Evolutionary conservation across 352 stramenopile species (phyloP), one percentile per base, ranked within the genome.

Genomic region (Globisporangium parvum): DNA sequence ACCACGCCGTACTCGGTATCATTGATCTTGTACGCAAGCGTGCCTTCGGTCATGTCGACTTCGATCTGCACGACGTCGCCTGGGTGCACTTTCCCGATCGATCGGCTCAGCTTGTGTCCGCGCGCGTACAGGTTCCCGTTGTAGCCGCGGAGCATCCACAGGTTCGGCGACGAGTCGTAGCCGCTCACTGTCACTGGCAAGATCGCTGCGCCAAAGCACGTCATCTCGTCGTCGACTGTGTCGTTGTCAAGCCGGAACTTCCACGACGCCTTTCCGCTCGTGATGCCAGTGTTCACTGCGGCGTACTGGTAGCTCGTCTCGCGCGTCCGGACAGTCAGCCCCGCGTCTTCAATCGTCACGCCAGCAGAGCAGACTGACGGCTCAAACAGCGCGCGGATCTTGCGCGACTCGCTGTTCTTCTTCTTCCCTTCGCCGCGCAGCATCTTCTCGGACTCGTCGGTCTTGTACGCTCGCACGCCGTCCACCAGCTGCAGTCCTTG

Each of bases 141-240:
- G 67, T 97, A 97, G 8, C 87, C 85, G 47, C 89, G 76, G 2
- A 95, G 60, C 89, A 97, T 97, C 89, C 89, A 97, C 33, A 97
- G 60, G 63, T 77, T 95, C 10, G 87, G 83, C 23, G 86, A 96
- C 15, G 88, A 95, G 54, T 96, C 91, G 51, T 97, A 97, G 33
- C 87, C 88, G 31, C 82, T 92, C 1, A 92, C 84, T 26, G 79
- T 89, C 45, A 96, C 81, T 49, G 87, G 89, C 26, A 96, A 69
- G 47, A 93, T 93, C 6, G 87, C 86, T 24, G 89, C 89, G 50
- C 89, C 89, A 67, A 97, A 96, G 40, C 89, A 96, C 39, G 85
- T 96, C 84, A 94, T 96, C 61, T 97, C 89, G 42, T 97, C 89
- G 49, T 95, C 91, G 21, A 88, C 73, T 6, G 84, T 93, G 60